Base-by-base conservation (phyloP, 192 early-diverging fungal genomes). In the Endogone sp. region DNA sequence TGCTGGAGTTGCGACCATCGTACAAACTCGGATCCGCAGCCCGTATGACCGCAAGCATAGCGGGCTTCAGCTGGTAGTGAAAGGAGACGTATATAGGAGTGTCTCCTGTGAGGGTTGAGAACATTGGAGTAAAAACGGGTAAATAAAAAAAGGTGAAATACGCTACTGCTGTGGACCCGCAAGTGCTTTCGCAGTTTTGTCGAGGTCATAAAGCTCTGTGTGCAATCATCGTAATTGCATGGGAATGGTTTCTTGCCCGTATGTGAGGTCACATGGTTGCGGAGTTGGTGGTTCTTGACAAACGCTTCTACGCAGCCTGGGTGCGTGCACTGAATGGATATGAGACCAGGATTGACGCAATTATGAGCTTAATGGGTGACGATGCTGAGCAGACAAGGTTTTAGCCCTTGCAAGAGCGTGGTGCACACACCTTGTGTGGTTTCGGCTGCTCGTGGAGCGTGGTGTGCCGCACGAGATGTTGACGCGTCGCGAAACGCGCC, bases 201-300 rank as follows among this genome's bases (percentile, higher is more conserved):
- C 11, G 71, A 74, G 2, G 69, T 70, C 11, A 67, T 67, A 56
- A 80, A 83, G 29, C 76, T 79, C n/a, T 56, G 74, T 2, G 65
- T 63, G 37, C 82, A 83, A 4, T 65, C 74, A 9, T 73, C 70
- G 16, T 65, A 31, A 1, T 67, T 62, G 44, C 82, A 83, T 16
- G 74, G 76, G 31, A 74, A 72, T 0, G 76, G 79, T 63, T 74
- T 73, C 56, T 73, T 63, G 49, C 75, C 72, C 29, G 77, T 74
- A 55, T 83, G 82, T 20, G 71, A 68, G 49, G 72, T 76, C 16
- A 78, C 65, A 60, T 83, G 82, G 27, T 70, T 66, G 30, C 75
- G 74, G 32, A 83, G 59, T 56, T 79, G 74, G 64, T 70, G 70
- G 49, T 64, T 67, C 37, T 83, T 78, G 3, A 54, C 58, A 62